Conservation (phyloP, 2,329 filamentous ascomycete species). For the Exophiala lecanii-corni region DNA sequence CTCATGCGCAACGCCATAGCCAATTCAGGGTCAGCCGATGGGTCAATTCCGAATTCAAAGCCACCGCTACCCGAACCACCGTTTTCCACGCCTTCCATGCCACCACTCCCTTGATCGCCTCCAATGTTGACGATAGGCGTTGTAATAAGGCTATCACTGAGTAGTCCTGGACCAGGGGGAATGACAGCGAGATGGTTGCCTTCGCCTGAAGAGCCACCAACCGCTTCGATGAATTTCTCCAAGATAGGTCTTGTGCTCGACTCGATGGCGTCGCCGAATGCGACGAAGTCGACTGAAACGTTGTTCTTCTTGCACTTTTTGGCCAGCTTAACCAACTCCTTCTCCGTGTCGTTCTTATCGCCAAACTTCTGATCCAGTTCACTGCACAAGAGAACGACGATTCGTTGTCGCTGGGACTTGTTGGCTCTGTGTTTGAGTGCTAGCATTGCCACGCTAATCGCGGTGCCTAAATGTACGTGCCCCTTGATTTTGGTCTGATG, state of each 20-base stretch:
- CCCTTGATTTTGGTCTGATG: conserved; percentile 94
- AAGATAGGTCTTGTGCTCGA: conserved; percentile 87
- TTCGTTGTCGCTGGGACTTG: conserved; percentile 91
- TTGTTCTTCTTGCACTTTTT: conserved; percentile 99
- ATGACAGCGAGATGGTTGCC: conserved; percentile 89
- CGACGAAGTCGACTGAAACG: conserved; percentile 87
- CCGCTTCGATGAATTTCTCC: conserved; percentile 84
- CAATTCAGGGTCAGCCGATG: conserved; percentile 85
- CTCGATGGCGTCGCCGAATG: conserved; percentile 81
- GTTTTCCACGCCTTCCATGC: conserved; percentile 49
- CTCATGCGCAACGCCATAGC: conserved; percentile 94
- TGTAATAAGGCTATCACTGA: conserved; percentile 85
- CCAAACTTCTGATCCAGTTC: conserved; percentile 52
- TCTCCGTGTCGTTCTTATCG: conserved; percentile 68
- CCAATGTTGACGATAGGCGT: conserved; percentile 72
- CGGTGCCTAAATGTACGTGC: conserved; percentile 80
- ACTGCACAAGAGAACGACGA: conserved; percentile 95
- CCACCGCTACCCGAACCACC: conserved; percentile 53
- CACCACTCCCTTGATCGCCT: conserved; percentile 61
- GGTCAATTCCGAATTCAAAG: conserved; percentile 87
- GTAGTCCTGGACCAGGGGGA: conserved; percentile 81
- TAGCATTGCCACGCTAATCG: conserved; percentile 87
- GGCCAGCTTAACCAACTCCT: conserved; percentile 79
- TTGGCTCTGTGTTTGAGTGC: conserved; percentile 97
- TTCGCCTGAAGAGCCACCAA: conserved; percentile 72